Evolutionary conservation across 305 asterid genomes (phyloP).

Genomic region (Striga hermonthica): DNA sequence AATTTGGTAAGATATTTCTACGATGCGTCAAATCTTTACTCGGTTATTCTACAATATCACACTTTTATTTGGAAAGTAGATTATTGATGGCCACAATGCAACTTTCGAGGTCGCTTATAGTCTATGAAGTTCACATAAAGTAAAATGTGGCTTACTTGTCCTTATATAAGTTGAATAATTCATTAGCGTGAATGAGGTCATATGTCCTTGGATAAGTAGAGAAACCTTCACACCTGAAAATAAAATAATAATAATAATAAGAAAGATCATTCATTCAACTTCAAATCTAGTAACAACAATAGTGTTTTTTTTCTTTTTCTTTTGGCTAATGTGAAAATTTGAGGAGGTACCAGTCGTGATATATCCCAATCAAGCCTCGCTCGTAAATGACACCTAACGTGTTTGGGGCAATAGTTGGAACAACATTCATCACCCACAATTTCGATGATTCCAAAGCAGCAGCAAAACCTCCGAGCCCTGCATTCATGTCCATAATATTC

Average conservation of each 20-base stretch:
- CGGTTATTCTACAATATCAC: background rate
- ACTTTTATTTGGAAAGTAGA: background rate
- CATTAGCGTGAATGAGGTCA: slow-evolving; percentile 78
- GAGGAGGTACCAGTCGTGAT: too few relatives aligned
- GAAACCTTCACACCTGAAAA: slow-evolving; percentile 88
- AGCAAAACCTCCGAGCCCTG: slow-evolving; percentile 88
- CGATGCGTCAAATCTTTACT: too few relatives aligned
- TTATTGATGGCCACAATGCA: background rate
- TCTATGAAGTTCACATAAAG: slow-evolving; percentile 2
- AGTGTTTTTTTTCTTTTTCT: too few relatives aligned
- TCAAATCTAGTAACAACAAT: background rate
- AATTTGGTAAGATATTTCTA: background rate
- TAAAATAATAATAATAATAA: background rate
- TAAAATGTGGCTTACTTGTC: slow-evolving; percentile 59
- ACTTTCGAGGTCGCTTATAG: slow-evolving; percentile 6
- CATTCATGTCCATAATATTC: slow-evolving; percentile 94
- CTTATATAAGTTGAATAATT: slow-evolving; percentile 62
- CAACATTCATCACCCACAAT: slow-evolving; percentile 91
- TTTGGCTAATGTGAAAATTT: too few relatives aligned
- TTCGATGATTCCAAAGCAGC: slow-evolving; percentile 74
- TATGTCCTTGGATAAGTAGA: slow-evolving; percentile 94
- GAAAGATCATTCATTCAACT: slow-evolving; percentile 12
- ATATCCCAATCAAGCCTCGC: too few relatives aligned
- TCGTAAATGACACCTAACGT: slow-evolving; percentile 44
- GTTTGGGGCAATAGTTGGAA: slow-evolving; percentile 67